Evolutionary conservation across 805 yeast species (phyloP).

Genomic region (Myxozyma vanderwaltii): DNA sequence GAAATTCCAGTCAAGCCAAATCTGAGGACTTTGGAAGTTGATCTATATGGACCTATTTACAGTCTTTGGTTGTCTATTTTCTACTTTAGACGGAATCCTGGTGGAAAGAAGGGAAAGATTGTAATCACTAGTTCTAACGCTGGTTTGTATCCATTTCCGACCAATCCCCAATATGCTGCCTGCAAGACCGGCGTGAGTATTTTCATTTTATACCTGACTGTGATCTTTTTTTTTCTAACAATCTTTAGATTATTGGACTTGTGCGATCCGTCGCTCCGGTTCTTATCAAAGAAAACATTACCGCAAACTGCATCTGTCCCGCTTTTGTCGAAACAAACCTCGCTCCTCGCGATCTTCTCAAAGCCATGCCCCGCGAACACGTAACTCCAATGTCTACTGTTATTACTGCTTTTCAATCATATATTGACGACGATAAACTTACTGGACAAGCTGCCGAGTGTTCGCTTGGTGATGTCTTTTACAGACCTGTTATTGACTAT

Average conservation of each 20-base stretch:
- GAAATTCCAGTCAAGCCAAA: constrained; percentile 14
- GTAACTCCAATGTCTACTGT: constrained; percentile 18
- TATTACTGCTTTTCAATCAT: constrained; percentile 11
- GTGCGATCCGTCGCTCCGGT: constrained; percentile 14
- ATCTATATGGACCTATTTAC: constrained; percentile 14
- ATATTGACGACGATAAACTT: constrained; percentile 4
- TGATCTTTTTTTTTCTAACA: too few relatives aligned
- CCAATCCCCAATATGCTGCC: constrained; percentile 15
- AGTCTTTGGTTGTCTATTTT: constrained; percentile 9
- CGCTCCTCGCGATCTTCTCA: constrained; percentile 1
- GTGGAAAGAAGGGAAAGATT: constrained; percentile 5
- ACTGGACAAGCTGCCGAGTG: constrained; percentile 21
- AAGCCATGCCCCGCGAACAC: constrained; percentile 10
- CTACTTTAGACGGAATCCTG: constrained; percentile 17
- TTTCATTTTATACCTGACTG: too few relatives aligned
- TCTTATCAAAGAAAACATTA: constrained; percentile 8
- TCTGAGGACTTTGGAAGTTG: constrained; percentile 12
- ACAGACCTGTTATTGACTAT: constrained; percentile 7
- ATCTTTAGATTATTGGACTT: constrained; percentile 2
- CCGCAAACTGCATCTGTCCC: constrained; percentile 20
- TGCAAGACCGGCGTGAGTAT: constrained; percentile 13
- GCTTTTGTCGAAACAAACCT: constrained; percentile 18
- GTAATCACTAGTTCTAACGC: constrained; percentile 15
- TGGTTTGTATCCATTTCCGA: constrained; percentile 12
- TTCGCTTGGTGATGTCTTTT: constrained; percentile 14